Evolutionary conservation across 1,284 basidiomycete genomes (phyloP).

Genomic region (Bjerkandera adusta): DNA sequence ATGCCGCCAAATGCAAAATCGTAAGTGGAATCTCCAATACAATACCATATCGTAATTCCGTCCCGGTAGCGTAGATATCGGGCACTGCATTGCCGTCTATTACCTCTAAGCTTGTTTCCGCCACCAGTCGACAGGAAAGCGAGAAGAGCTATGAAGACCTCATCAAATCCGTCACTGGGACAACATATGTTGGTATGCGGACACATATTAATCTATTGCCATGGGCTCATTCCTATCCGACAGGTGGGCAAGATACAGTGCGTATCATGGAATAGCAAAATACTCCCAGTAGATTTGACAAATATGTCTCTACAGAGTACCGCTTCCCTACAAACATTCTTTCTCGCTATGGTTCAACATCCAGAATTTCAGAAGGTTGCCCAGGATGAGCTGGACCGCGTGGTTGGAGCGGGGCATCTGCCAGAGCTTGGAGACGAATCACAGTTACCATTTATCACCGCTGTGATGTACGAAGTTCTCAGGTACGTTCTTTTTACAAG

Average conservation of each 20-base stretch:
- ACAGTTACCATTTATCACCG: constrained; percentile 12
- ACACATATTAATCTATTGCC: not conserved
- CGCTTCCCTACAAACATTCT: constrained; percentile 9
- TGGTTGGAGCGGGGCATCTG: constrained; percentile 11
- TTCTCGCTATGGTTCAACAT: constrained; percentile 15
- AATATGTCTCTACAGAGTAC: not conserved
- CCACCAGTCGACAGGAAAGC: not conserved
- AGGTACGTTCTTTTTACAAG: constrained; percentile 8
- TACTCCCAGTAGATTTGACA: not conserved
- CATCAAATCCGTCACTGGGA: not conserved
- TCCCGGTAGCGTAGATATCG: not conserved
- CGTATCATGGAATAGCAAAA: not conserved
- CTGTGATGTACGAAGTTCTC: constrained; percentile 9
- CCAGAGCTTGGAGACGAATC: constrained; percentile 12
- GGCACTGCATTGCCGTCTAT: constrained; percentile 1
- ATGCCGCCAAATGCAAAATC: too few relatives aligned
- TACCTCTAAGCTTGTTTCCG: not conserved
- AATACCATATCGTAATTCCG: too few relatives aligned
- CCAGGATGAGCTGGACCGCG: constrained; percentile 13
- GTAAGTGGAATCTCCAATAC: too few relatives aligned
- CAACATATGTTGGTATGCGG: not conserved
- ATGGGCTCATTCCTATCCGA: not conserved
- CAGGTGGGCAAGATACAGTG: constrained; percentile 4
- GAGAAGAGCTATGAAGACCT: not conserved
- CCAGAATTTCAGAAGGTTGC: constrained; percentile 12